Conservation (phyloP, 345 rosid species). For the Clausena lansium region DNA sequence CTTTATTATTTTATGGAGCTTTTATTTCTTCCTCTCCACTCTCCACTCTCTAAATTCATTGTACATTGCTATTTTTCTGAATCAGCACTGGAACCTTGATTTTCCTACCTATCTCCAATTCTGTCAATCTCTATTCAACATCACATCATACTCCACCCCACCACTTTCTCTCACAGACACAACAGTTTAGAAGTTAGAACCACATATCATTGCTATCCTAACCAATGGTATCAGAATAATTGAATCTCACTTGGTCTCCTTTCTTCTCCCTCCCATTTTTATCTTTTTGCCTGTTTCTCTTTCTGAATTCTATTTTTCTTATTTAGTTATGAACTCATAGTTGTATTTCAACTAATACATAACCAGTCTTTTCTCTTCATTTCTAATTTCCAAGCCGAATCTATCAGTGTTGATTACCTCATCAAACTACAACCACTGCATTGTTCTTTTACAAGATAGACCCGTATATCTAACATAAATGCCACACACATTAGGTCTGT, state of each 20-base stretch:
- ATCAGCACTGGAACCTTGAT: not conserved
- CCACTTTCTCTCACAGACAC: not conserved
- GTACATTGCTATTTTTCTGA: not conserved
- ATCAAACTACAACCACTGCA: not conserved
- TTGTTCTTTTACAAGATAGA: not conserved
- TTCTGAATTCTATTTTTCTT: not conserved
- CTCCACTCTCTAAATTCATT: not conserved
- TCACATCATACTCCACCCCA: not conserved
- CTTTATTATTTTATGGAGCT: too few species aligned
- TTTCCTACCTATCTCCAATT: not conserved
- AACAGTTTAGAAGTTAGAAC: not conserved
- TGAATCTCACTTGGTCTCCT: not conserved
- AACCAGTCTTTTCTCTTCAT: not conserved
- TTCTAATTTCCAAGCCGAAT: not conserved
- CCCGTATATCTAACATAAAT: not conserved
- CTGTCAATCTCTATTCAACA: not conserved
- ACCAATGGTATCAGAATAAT: not conserved
- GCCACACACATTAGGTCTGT: too few species aligned
- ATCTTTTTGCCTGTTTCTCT: not conserved
- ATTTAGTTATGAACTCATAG: not conserved
- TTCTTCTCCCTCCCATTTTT: not conserved
- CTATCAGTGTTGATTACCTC: not conserved
- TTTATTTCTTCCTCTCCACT: not conserved
- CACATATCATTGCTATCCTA: not conserved
- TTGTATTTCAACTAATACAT: not conserved